phyloP scores from a whole-genome alignment of 257 asterid genomes.

The Nicotiana paniculata region DNA sequence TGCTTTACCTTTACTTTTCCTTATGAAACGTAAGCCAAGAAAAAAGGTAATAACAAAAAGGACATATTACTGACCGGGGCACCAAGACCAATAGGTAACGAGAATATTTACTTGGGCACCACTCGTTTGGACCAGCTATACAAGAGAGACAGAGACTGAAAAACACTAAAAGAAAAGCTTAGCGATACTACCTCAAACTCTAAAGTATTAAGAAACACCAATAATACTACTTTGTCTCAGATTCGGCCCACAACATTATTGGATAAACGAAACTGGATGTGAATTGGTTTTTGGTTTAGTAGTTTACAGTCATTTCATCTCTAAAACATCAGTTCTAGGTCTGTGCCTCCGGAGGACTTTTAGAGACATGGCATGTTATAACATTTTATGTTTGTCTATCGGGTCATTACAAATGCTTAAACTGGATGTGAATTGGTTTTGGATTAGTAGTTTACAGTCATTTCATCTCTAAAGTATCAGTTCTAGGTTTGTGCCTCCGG shows the following conservation, averaged over 20 bases:
- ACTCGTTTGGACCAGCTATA: neutral
- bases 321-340: neutral
- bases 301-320: neutral
- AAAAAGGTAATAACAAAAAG: neutral
- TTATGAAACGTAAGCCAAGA: neutral
- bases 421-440: neutral
- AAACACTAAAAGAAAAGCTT: neutral
- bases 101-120: neutral
- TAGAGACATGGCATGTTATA: neutral
- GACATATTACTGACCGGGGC: neutral
- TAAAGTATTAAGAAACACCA: neutral
- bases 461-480: neutral
- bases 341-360: neutral
- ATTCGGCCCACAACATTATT: neutral
- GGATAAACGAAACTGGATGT: neutral
- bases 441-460: neutral
- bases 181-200: neutral
- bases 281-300: neutral
- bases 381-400: constrained; percentile 30
- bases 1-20: neutral
- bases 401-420: constrained; percentile 85
- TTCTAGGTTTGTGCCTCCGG: neutral
- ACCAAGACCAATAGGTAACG: neutral
- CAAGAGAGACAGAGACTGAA: neutral
- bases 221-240: neutral